Evolutionary conservation across 2,329 filamentous ascomycete species (phyloP).

Genomic region (Diaporthe ilicicola): DNA sequence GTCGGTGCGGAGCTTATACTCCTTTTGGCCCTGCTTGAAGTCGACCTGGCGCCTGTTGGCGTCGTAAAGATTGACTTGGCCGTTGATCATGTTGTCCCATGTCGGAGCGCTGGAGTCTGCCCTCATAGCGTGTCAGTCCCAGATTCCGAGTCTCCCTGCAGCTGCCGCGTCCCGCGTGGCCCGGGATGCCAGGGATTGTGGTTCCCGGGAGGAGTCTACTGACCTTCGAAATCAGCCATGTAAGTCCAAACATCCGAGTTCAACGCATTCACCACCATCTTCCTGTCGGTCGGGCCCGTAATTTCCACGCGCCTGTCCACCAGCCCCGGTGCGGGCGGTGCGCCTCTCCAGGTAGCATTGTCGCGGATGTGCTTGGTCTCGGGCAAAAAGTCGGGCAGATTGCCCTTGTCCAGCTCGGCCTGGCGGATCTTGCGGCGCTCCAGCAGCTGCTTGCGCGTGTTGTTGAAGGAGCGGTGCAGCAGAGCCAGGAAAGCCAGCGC

Average conservation of each 20-base stretch:
- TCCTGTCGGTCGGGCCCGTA: conserved; percentile 94
- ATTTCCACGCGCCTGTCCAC: conserved; percentile 96
- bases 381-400: conserved; percentile 90
- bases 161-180: conserved; percentile 7
- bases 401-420: conserved; percentile 89
- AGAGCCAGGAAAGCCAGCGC: conserved; percentile 92
- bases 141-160: background rate
- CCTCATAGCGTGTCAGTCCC: conserved; percentile 31
- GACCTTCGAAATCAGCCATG: conserved; percentile 99
- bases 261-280: conserved; percentile 98
- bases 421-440: conserved; percentile 88
- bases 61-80: conserved; percentile 97
- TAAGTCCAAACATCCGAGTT: conserved; percentile 98
- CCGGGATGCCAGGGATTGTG: background rate
- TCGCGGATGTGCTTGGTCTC: conserved; percentile 97
- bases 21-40: conserved; percentile 94
- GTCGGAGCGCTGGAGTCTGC: conserved; percentile 93
- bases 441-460: conserved; percentile 85
- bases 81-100: conserved; percentile 99
- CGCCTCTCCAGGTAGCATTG: conserved; percentile 91
- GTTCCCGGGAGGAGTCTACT: conserved; percentile 40
- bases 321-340: conserved; percentile 88
- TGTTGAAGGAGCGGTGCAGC: conserved; percentile 94
- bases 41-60: conserved; percentile 93
- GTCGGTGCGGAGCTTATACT: conserved; percentile 97